phyloP scores from a whole-genome alignment of 805 yeast genomes.

The Zygoascus biomembranicola region DNA sequence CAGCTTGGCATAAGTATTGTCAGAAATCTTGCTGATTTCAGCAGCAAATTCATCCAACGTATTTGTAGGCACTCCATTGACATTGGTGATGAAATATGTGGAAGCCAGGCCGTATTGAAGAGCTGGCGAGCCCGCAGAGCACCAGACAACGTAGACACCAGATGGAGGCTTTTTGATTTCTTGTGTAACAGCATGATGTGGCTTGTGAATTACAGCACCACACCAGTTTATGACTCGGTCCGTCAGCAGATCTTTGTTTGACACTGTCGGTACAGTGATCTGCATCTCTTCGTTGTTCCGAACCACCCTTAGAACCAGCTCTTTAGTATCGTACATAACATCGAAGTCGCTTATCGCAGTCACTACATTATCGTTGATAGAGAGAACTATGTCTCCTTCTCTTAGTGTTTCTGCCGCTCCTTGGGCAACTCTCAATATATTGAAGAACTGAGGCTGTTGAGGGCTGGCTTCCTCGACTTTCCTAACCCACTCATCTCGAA shows the following conservation, averaged over 20 bases:
- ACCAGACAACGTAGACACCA: conserved; percentile 70
- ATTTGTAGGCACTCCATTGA: conserved; percentile 66
- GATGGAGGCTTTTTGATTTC: conserved; percentile 70
- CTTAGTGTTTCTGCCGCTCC: conserved; percentile 26
- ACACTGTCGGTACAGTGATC: conserved; percentile 55
- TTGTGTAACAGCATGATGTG: conserved; percentile 91
- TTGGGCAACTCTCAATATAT: conserved; percentile 59
- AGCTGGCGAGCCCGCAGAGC: conserved; percentile 80
- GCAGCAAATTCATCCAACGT: conserved; percentile 59
- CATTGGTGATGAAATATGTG: conserved; percentile 83
- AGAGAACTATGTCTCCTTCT: conserved; percentile 69
- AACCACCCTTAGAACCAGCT: conserved; percentile 53
- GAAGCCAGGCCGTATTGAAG: conserved; percentile 69
- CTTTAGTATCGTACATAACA: conserved; percentile 35
- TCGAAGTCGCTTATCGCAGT: conserved; percentile 62
- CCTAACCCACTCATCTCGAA: conserved; percentile 73
- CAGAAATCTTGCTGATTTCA: conserved; percentile 64
- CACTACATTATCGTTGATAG: conserved; percentile 58
- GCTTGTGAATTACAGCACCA: conserved; percentile 74
- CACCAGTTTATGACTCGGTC: conserved; percentile 70
- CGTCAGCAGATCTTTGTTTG: conserved; percentile 50
- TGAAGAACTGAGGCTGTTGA: conserved; percentile 65
- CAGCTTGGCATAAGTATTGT: conserved; percentile 71
- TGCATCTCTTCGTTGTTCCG: conserved; percentile 61
- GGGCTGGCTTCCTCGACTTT: conserved; percentile 53